Percentiles rank a stretch among this genome's conserved stretches.
Evolutionary conservation across 345 rosid species (phyloP).

Genomic region (Mallotus nudiflorus): DNA sequence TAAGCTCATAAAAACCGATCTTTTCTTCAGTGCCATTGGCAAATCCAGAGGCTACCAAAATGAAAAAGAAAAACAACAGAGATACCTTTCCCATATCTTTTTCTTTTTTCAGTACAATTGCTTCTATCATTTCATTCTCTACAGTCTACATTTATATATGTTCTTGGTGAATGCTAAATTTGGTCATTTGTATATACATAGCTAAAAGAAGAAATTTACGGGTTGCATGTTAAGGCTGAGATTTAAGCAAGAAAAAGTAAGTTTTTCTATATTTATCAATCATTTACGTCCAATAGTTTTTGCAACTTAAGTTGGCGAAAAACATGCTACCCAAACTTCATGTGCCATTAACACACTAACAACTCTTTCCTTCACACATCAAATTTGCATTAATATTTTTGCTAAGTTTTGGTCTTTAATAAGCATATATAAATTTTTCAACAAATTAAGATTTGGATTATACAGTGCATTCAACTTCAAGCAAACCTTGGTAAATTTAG

Average conservation of each 20-base stretch:
- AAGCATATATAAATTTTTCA: too few species aligned
- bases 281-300: background rate
- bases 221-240: background rate
- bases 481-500: too few species aligned
- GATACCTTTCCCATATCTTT: background rate
- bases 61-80: background rate
- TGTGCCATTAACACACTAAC: too few species aligned
- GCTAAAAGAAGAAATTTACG: background rate
- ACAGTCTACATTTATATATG: background rate
- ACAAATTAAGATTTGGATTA: too few species aligned
- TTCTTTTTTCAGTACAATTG: background rate
- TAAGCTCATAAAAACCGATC: conserved; percentile 58
- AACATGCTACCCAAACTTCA: background rate
- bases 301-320: background rate
- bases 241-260: background rate
- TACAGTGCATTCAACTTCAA: too few species aligned
- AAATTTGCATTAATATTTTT: too few species aligned
- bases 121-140: too few species aligned
- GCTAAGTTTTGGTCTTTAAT: too few species aligned
- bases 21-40: conserved; percentile 9
- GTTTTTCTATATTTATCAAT: background rate
- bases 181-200: background rate
- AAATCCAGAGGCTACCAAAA: background rate
- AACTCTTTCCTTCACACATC: too few species aligned
- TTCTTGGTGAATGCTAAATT: background rate